phyloP scores from a whole-genome alignment of 1,284 basidiomycete species.

The Fomitopsis pinicola region DNA sequence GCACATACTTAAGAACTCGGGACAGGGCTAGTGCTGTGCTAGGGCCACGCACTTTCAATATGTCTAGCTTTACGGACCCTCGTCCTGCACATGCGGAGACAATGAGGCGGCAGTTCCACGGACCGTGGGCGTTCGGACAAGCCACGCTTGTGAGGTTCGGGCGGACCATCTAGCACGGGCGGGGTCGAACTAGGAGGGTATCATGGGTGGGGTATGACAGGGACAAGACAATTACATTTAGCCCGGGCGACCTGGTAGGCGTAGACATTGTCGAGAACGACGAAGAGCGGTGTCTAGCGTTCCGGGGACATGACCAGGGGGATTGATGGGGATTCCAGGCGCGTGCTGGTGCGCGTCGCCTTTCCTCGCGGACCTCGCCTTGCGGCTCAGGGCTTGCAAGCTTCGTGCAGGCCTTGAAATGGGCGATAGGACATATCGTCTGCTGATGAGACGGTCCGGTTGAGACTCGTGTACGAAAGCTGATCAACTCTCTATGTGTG shows the following conservation, averaged over 20 bases:
- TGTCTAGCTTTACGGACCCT: background rate
- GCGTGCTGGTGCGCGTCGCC: no score
- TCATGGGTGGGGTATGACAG: background rate
- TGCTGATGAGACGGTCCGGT: no score
- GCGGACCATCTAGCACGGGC: background rate
- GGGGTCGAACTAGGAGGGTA: background rate
- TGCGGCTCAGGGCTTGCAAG: no score
- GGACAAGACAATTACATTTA: background rate
- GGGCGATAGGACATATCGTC: no score
- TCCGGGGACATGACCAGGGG: no score
- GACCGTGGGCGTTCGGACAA: background rate
- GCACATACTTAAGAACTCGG: slow-evolving; percentile 2
- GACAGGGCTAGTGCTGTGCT: background rate
- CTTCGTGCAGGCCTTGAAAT: no score
- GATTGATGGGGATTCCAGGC: no score
- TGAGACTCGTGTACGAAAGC: no score
- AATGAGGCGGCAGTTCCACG: slow-evolving; percentile 3
- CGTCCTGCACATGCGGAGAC: slow-evolving; percentile 4
- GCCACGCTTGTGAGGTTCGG: background rate
- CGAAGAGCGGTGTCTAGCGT: no score
- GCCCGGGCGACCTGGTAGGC: background rate
- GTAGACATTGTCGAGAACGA: background rate
- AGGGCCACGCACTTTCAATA: slow-evolving; percentile 7
- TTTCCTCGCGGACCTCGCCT: no score
- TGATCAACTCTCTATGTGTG: no score